Evolutionary conservation across 441 rosid species (phyloP).

Genomic region (Adansonia gregorii): DNA sequence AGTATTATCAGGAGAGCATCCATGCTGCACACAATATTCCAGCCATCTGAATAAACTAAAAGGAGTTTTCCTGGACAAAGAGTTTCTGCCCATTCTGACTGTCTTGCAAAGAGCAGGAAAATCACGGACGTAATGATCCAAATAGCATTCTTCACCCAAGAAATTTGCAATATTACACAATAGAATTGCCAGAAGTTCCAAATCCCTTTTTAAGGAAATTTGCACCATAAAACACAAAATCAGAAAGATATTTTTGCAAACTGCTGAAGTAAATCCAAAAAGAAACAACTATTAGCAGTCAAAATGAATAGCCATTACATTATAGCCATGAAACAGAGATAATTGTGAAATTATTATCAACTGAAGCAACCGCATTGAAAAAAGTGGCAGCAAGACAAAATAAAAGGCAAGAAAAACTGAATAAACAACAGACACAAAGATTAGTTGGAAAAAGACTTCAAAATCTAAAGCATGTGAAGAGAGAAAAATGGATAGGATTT

Average conservation of each 20-base stretch:
- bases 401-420: constrained; percentile 2
- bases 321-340: constrained; percentile 10
- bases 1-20: constrained; percentile 56
- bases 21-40: constrained; percentile 75
- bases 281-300: constrained; percentile 16
- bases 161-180: constrained; percentile 71
- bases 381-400: background rate
- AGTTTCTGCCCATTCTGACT: constrained; percentile 40
- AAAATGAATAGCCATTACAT: constrained; percentile 10
- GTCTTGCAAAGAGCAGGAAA: constrained; percentile 71
- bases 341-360: background rate
- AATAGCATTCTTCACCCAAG: constrained; percentile 76
- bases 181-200: constrained; percentile 75
- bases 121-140: constrained; percentile 95
- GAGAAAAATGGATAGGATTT: constrained; percentile 12
- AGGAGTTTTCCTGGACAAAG: constrained; percentile 60
- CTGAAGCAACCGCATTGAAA: constrained; percentile 15
- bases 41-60: constrained; percentile 93
- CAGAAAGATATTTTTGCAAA: constrained; percentile 20
- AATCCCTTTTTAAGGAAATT: constrained; percentile 71
- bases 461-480: constrained; percentile 14
- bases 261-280: constrained; percentile 20
- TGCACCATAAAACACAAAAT: constrained; percentile 21
- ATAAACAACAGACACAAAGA: background rate
- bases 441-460: constrained; percentile 2